Evolutionary conservation across 805 yeast genomes (phyloP).

Genomic region (Wickerhamiella sergipiensis): DNA sequence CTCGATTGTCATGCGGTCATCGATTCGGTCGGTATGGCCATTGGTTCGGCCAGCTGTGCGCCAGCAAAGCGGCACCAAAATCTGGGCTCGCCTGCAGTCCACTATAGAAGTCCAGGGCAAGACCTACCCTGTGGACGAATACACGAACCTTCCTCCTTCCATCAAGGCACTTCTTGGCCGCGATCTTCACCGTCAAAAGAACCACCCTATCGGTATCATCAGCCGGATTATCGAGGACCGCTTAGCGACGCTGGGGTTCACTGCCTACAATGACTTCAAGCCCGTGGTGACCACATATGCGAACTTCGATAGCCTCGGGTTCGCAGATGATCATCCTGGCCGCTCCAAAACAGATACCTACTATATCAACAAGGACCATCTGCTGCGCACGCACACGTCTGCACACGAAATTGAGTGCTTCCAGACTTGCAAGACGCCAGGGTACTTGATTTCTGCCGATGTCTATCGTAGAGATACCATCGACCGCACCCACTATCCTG

Average conservation of each 20-base stretch:
- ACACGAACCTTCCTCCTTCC: conserved; percentile 76
- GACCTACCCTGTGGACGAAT: conserved; percentile 47
- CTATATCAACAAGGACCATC: conserved; percentile 57
- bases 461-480: conserved; percentile 93
- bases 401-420: conserved; percentile 93
- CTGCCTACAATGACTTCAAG: conserved; percentile 63
- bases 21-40: neutral
- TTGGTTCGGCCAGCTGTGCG: neutral
- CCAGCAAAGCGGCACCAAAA: neutral
- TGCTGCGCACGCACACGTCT: conserved; percentile 87
- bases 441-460: conserved; percentile 87
- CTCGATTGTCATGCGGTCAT: neutral
- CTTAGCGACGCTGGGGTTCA: conserved; percentile 47
- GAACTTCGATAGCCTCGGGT: conserved; percentile 85
- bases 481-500: conserved; percentile 93
- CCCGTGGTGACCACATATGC: conserved; percentile 75
- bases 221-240: conserved; percentile 57
- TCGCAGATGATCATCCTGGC: conserved; percentile 88
- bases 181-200: conserved; percentile 53
- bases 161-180: conserved; percentile 58
- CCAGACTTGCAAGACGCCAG: conserved; percentile 51
- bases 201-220: conserved; percentile 85
- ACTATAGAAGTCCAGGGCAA: conserved; percentile 32
- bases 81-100: neutral
- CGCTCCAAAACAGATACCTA: conserved; percentile 87